Evolutionary conservation across 2,329 filamentous ascomycete genomes (phyloP), one percentile per base, ranked within the genome.

Genomic region (Calonectria pseudoturangicola): DNA sequence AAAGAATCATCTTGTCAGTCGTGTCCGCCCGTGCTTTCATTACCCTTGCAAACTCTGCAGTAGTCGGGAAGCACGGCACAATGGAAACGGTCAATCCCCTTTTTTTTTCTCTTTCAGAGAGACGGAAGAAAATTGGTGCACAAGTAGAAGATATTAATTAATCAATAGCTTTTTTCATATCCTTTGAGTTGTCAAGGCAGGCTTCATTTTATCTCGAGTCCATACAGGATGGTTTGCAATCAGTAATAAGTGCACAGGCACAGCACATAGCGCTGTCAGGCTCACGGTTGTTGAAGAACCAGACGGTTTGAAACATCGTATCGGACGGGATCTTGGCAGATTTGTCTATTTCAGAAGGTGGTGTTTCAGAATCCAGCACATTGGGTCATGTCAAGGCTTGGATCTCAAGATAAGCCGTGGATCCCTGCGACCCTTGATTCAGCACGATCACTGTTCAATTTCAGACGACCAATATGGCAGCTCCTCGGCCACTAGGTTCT

Each of bases 331-430:
- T 25, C 39, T 41, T 27, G 16, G 54, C 33, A 25, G 33, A 39
- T 21, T 41, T 21, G 25, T 60, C 54, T 60, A 60, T 60, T 27
- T 27, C 33, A 60, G 54, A 60, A 41, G n/a, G 36, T 8, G 21
- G 25, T 15, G 54, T 60, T 60, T 60, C 54, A 41, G 33, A 60
- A 60, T 41, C 36, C 21, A 21, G 45, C 21, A 25, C 45, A 25
- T 48, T n/a, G n/a, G 21, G n/a, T 48, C 21, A 48, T 12, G n/a
- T 28, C 16, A 36, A 60, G 13, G 21, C 25, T 60, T 5, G 13
- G 54, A 27, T 41, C 13, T 25, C 39, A 39, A 21, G 54, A 25
- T 36, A 41, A 60, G 33, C 33, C 33, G 10, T 36, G 10, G 10
- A 41, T 18, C 54, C 36, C 54, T 60, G 33, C 10, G 25, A 27